phyloP scores from a whole-genome alignment of 768 basidiomycete species.

The Leucocoprinus birnbaumii region DNA sequence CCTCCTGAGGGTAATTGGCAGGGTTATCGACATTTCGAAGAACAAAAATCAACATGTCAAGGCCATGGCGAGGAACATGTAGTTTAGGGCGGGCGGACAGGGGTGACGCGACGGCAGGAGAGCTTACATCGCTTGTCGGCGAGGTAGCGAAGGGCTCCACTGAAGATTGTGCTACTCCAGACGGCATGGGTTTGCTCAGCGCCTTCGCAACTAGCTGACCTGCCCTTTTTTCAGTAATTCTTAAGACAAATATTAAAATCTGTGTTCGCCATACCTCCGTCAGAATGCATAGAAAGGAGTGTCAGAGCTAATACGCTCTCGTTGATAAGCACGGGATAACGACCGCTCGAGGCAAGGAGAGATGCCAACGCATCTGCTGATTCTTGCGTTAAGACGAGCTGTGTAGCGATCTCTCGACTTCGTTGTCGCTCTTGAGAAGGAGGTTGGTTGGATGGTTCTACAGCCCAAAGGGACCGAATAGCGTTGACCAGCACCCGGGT shows the following conservation, averaged over 20 bases:
- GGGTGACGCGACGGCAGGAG: conserved; percentile 45
- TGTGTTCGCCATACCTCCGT: conserved; percentile 71
- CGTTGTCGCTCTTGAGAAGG: conserved; percentile 36
- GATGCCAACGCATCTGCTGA: conserved; percentile 62
- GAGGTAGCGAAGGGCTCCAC: conserved; percentile 35
- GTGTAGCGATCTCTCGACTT: conserved; percentile 52
- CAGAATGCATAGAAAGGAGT: conserved; percentile 62
- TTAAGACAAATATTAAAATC: no score
- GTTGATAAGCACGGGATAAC: conserved; percentile 83
- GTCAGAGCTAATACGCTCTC: conserved; percentile 86
- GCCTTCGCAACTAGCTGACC: conserved; percentile 63
- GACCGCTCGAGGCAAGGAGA: conserved; percentile 72
- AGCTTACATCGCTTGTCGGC: conserved; percentile 40
- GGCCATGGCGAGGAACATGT: conserved; percentile 48
- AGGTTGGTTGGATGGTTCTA: conserved; percentile 13
- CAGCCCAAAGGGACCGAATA: conserved; percentile 68
- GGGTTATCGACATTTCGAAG: conserved; percentile 57
- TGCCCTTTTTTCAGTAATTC: no score
- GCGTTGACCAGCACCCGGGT: conserved; percentile 87
- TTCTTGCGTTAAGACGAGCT: conserved; percentile 46
- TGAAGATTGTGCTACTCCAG: neutral
- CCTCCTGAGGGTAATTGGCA: conserved; percentile 65
- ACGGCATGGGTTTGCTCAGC: conserved; percentile 38
- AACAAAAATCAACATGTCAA: conserved; percentile 67
- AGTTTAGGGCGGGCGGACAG: conserved; percentile 32